phyloP scores from a whole-genome alignment of 495 filamentous ascomycete genomes.

The Penicillium salamii region DNA sequence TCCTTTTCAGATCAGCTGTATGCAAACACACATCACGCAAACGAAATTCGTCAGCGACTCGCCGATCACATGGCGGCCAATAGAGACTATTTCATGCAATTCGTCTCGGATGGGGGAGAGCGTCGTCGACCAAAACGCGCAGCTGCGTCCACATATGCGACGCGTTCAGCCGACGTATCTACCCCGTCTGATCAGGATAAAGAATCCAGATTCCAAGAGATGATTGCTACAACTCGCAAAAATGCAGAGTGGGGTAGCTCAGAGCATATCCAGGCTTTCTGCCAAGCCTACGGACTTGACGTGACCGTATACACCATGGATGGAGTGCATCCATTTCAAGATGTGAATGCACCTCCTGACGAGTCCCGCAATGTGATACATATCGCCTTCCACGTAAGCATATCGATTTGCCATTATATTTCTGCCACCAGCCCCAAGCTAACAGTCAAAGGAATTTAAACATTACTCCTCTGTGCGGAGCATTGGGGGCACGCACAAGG shows the following conservation, averaged over 20 bases:
- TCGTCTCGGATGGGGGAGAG: constrained; percentile 57
- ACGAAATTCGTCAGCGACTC: constrained; percentile 56
- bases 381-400: constrained; percentile 71
- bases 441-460: constrained; percentile 47
- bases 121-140: constrained; percentile 63
- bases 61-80: constrained; percentile 63
- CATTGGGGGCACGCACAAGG: constrained; percentile 56
- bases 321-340: constrained; percentile 42
- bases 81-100: constrained; percentile 62
- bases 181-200: constrained; percentile 53
- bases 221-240: constrained; percentile 59
- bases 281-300: constrained; percentile 56
- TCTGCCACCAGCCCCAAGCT: background rate
- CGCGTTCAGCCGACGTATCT: constrained; percentile 35
- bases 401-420: background rate
- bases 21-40: constrained; percentile 57
- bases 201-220: constrained; percentile 59
- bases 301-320: constrained; percentile 62
- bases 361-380: constrained; percentile 48
- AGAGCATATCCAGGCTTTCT: constrained; percentile 69
- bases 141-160: constrained; percentile 41
- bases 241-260: constrained; percentile 69
- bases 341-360: constrained; percentile 43
- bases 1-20: constrained; percentile 74
- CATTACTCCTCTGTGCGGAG: constrained; percentile 75